Evolutionary conservation across 2,329 filamentous ascomycete species (phyloP).

Genomic region (Pestalotiopsis sp.): DNA sequence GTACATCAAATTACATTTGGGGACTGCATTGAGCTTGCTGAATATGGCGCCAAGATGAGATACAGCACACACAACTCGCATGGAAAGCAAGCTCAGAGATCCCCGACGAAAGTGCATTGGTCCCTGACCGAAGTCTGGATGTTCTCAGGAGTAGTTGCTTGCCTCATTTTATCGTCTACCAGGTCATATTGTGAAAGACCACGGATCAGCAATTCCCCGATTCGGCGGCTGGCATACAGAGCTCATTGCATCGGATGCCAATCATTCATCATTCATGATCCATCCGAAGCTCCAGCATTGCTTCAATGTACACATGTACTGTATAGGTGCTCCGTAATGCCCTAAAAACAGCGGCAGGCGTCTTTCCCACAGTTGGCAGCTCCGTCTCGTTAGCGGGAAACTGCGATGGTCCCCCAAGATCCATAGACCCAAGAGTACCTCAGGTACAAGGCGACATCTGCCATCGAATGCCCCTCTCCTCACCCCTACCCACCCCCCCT

Average conservation of each 20-base stretch:
- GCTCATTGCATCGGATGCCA: neutral
- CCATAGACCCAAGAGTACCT: neutral
- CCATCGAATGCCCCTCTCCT: neutral
- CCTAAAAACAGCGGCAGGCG: neutral
- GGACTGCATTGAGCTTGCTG: neutral
- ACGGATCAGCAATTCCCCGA: neutral
- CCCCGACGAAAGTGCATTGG: neutral
- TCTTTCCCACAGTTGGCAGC: neutral
- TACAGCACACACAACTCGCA: neutral
- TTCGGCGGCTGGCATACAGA: neutral
- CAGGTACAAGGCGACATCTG: neutral
- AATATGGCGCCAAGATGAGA: neutral
- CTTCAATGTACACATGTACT: no score
- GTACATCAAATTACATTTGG: neutral
- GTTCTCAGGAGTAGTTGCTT: neutral
- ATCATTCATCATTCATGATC: no score
- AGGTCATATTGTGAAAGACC: neutral
- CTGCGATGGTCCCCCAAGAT: neutral
- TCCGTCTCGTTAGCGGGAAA: neutral
- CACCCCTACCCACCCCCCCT: neutral
- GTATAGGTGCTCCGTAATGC: neutral
- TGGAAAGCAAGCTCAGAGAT: neutral
- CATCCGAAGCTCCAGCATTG: no score
- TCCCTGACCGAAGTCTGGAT: neutral
- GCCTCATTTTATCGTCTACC: neutral